These are phyloP conservation scores for Penicillium coprophilum DNA, from an alignment of 495 filamentous ascomycete species.

Conservation along the genomic window DNA sequence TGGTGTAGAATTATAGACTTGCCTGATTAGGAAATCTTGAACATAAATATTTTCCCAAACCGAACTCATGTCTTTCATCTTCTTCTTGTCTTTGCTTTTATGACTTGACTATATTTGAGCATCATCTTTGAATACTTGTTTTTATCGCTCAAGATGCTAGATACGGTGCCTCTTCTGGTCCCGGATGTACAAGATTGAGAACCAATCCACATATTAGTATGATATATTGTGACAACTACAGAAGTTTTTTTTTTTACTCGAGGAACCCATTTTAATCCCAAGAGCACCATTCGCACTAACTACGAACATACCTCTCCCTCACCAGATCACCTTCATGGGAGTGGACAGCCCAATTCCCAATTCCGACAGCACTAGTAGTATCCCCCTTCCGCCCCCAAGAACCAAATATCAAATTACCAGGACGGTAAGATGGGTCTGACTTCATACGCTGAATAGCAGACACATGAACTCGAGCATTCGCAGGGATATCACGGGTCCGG, in stretches of 20 bases:
- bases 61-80: too few relatives aligned
- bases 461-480: constrained; percentile 24
- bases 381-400: not conserved
- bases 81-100: too few relatives aligned
- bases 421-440: constrained; percentile 56
- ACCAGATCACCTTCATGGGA: constrained; percentile 4
- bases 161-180: too few relatives aligned
- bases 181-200: too few relatives aligned
- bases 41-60: too few relatives aligned
- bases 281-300: not conserved
- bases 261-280: not conserved
- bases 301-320: constrained; percentile 5
- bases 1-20: too few relatives aligned
- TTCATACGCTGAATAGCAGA: constrained; percentile 66
- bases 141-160: too few relatives aligned
- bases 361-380: not conserved
- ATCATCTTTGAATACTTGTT: too few relatives aligned
- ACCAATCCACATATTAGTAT: not conserved
- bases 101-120: too few relatives aligned
- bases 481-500: constrained; percentile 19
- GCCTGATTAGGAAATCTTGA: too few relatives aligned
- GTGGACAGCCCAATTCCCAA: constrained; percentile 5
- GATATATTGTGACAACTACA: not conserved
- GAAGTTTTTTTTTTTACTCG: not conserved
- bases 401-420: constrained; percentile 44